These are phyloP conservation scores for Guadua angustifolia DNA, from an alignment of 176 grass and related monocot species.

Conservation along the genomic window DNA sequence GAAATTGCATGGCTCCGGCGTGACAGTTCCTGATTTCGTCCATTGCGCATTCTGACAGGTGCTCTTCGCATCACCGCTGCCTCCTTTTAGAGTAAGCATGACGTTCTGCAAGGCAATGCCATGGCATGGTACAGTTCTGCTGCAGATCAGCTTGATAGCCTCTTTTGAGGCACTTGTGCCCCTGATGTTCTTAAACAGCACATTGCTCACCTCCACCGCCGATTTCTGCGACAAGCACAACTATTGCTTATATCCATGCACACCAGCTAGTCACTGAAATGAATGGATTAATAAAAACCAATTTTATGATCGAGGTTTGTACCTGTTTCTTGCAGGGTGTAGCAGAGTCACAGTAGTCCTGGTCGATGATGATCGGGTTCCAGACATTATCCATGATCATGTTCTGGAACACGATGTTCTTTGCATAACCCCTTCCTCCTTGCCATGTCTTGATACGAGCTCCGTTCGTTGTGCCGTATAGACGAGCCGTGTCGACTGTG, in stretches of 20 bases:
- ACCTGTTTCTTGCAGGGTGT: slow-evolving; percentile 53
- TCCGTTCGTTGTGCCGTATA: slow-evolving; percentile 59
- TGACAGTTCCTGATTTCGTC: slow-evolving; percentile 47
- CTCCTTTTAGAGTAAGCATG: slow-evolving; percentile 39
- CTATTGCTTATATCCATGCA: not conserved
- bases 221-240: slow-evolving; percentile 43
- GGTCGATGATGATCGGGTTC: slow-evolving; percentile 69
- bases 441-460: slow-evolving; percentile 72
- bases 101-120: slow-evolving; percentile 55
- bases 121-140: slow-evolving; percentile 35
- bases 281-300: not conserved
- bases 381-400: slow-evolving; percentile 57
- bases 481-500: slow-evolving; percentile 31
- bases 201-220: slow-evolving; percentile 60
- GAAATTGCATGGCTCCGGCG: slow-evolving; percentile 49
- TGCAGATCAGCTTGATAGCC: slow-evolving; percentile 61
- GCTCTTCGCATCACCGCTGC: slow-evolving; percentile 34
- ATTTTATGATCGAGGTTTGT: not conserved
- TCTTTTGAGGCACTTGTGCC: slow-evolving; percentile 55
- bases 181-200: slow-evolving; percentile 60
- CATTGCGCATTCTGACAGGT: slow-evolving; percentile 44
- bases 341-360: slow-evolving; percentile 56
- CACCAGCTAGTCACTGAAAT: no score
- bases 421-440: slow-evolving; percentile 57
- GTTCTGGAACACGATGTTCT: slow-evolving; percentile 60